Conservation (phyloP, 2,329 filamentous ascomycete genomes). For the Fusarium torreyae region DNA sequence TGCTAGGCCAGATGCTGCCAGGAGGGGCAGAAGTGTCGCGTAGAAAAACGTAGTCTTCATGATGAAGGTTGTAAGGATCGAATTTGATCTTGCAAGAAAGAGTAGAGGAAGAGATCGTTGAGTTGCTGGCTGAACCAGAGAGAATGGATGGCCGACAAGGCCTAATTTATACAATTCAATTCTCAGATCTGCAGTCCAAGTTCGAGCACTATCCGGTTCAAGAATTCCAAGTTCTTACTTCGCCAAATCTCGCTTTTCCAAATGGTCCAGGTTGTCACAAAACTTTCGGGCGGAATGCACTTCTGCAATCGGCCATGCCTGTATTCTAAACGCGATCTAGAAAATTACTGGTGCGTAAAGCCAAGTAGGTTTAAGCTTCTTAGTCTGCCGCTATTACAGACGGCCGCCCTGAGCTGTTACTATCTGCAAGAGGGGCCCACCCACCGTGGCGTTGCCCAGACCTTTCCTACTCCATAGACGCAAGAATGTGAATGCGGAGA, state of each 20-base stretch:
- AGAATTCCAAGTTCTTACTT: background rate
- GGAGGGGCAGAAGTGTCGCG: background rate
- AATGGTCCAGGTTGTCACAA: background rate
- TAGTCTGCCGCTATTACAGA: background rate
- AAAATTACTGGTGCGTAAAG: background rate
- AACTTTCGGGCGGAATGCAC: background rate
- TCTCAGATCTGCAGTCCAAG: background rate
- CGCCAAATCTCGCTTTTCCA: background rate
- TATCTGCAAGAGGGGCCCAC: background rate
- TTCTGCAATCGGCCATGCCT: background rate
- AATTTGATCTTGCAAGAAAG: no score
- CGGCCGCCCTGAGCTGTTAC: background rate
- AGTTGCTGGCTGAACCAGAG: background rate
- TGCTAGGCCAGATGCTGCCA: background rate
- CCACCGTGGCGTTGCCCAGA: background rate
- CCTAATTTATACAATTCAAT: background rate
- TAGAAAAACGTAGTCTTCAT: conserved; percentile 12
- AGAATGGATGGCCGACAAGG: background rate
- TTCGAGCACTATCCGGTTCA: background rate
- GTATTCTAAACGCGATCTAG: background rate
- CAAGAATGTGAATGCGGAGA: background rate
- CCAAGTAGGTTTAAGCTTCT: background rate
- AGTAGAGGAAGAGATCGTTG: background rate
- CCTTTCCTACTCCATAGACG: background rate
- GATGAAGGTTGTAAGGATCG: background rate